A percentile compares a stretch with the other conserved stretches of the same genome.
phyloP scores from a whole-genome alignment of 2,329 filamentous ascomycete genomes.

The Plenodomus biglobosus region DNA sequence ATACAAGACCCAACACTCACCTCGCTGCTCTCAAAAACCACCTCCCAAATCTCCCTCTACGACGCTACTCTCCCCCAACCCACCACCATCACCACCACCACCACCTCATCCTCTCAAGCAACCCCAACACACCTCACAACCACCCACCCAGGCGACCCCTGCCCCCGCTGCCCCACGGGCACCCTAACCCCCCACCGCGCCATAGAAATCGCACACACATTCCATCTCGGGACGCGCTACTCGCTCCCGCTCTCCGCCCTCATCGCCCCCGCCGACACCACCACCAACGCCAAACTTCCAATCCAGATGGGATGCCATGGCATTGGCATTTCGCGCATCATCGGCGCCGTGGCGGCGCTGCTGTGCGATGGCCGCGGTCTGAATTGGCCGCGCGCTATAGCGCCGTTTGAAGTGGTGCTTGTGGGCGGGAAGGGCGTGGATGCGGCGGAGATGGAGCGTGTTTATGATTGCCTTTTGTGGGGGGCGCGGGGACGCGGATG shows the following conservation, averaged over 20 bases:
- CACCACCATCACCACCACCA: conserved; percentile 3
- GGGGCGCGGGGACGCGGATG: too few relatives aligned
- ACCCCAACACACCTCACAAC: conserved; percentile 1
- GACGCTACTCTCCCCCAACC: conserved; percentile 20
- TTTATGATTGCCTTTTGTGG: conserved; percentile 71
- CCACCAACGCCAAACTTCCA: conserved; percentile 47
- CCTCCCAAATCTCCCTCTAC: conserved; percentile 15
- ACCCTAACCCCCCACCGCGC: conserved; percentile 68
- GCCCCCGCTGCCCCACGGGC: conserved; percentile 68
- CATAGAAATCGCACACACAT: conserved; percentile 92
- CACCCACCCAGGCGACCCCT: conserved; percentile 60
- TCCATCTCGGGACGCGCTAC: conserved; percentile 89
- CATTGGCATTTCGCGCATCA: conserved; percentile 87
- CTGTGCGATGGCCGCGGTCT: conserved; percentile 69
- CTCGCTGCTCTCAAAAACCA: conserved; percentile 22
- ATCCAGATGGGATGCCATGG: conserved; percentile 97
- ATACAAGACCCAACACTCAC: conserved; percentile 52
- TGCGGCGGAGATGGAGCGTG: conserved; percentile 53
- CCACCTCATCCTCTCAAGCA: too few relatives aligned
- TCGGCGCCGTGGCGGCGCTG: conserved; percentile 80
- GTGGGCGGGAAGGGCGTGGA: conserved; percentile 54
- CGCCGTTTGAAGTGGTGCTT: conserved; percentile 77
- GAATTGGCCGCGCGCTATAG: conserved; percentile 84
- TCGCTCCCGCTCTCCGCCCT: conserved; percentile 70
- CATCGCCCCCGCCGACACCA: conserved; percentile 52